phyloP scores from a whole-genome alignment of 2,329 filamentous ascomycete species.

The Raffaelea arxii region DNA sequence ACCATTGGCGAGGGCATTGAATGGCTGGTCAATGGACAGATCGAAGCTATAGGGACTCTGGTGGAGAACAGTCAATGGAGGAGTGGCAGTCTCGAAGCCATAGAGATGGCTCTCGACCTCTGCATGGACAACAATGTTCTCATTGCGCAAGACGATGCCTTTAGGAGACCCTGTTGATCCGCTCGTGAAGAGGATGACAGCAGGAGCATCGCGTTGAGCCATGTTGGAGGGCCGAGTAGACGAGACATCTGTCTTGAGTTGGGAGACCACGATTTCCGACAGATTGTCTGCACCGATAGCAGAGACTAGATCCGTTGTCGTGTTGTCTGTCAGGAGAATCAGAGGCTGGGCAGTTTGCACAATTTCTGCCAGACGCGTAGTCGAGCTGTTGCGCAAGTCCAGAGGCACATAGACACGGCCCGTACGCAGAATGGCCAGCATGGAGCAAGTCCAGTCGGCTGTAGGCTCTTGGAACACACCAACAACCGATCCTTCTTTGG shows the following conservation, averaged over 20 bases:
- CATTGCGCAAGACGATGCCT: constrained; percentile 46
- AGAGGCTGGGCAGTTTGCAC: background rate
- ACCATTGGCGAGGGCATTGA: constrained; percentile 24
- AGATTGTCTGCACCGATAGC: too few relatives aligned
- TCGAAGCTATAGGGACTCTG: constrained; percentile 29
- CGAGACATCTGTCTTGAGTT: background rate
- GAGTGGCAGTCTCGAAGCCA: background rate
- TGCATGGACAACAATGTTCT: constrained; percentile 37
- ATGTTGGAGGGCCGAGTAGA: background rate
- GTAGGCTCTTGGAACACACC: background rate
- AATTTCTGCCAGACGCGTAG: constrained; percentile 31
- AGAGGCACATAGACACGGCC: constrained; percentile 52
- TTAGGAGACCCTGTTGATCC: constrained; percentile 48
- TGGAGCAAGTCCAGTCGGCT: constrained; percentile 18
- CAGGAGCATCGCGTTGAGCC: constrained; percentile 20
- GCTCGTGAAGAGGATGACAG: constrained; percentile 45
- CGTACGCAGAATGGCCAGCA: constrained; percentile 44
- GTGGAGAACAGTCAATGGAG: background rate
- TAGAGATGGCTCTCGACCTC: background rate
- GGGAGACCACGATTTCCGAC: background rate
- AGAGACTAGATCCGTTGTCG: background rate
- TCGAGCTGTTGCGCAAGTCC: constrained; percentile 27
- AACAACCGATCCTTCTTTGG: background rate
- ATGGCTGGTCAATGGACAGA: constrained; percentile 27
- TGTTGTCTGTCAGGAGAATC: constrained; percentile 6